phyloP scores from a whole-genome alignment of 495 filamentous ascomycete species.

The Trypethelium eluteriae region DNA sequence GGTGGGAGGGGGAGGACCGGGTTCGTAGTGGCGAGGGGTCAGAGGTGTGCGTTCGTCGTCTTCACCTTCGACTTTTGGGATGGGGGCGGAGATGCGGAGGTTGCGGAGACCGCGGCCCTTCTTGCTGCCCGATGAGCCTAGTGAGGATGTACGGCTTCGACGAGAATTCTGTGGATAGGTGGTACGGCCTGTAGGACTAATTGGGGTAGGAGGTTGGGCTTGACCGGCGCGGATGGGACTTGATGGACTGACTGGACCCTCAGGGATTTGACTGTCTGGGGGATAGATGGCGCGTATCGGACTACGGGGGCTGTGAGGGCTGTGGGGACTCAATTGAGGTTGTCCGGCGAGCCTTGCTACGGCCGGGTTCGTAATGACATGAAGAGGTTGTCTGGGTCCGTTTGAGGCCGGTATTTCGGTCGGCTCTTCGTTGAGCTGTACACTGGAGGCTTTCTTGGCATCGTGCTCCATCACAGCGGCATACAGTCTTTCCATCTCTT shows the following conservation, averaged over 20 bases:
- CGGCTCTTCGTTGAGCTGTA: conserved; percentile 4
- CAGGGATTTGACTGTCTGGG: conserved; percentile 25
- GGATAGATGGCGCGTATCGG: conserved; percentile 37
- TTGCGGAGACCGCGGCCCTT: conserved; percentile 42
- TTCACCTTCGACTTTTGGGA: conserved; percentile 37
- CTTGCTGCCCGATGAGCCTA: conserved; percentile 40
- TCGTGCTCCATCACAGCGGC: conserved; percentile 86
- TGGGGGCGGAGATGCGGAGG: conserved; percentile 51
- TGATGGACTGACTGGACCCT: conserved; percentile 16
- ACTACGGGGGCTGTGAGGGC: conserved; percentile 19
- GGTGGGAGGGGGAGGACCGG: conserved; percentile 46
- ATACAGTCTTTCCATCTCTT: conserved; percentile 83
- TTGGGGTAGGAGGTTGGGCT: conserved; percentile 9
- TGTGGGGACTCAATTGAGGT: conserved; percentile 1
- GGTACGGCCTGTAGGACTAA: conserved; percentile 20
- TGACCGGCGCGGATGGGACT: conserved; percentile 20
- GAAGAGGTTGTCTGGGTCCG: conserved; percentile 15
- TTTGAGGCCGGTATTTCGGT: conserved; percentile 12
- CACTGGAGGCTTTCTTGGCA: conserved; percentile 46
- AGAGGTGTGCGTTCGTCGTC: conserved; percentile 48
- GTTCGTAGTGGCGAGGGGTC: conserved; percentile 52
- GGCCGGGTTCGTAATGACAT: conserved; percentile 21
- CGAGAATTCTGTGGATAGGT: conserved; percentile 17
- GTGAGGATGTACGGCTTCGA: conserved; percentile 29
- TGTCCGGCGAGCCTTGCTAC: conserved; percentile 1